Evolutionary conservation across 2,329 filamentous ascomycete genomes (phyloP).

Genomic region (Seiridium unicorne): DNA sequence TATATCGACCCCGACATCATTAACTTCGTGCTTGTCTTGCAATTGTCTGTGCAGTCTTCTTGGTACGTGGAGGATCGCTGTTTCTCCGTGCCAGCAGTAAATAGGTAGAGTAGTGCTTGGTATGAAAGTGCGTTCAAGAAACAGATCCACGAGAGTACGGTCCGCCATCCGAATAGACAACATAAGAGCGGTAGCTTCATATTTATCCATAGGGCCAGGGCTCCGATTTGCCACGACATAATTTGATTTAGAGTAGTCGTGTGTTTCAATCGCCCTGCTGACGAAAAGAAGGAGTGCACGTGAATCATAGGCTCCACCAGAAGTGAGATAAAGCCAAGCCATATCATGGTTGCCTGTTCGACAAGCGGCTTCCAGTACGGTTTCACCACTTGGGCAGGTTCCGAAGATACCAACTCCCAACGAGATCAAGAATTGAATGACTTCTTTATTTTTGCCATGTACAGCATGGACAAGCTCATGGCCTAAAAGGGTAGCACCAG

Average conservation of each 20-base stretch:
- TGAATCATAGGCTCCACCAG: background rate
- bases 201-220: background rate
- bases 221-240: background rate
- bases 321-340: background rate
- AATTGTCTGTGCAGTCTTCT: too few species aligned
- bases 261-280: background rate
- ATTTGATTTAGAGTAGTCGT: background rate
- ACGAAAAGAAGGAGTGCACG: background rate
- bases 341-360: background rate
- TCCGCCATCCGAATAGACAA: background rate
- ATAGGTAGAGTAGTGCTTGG: background rate
- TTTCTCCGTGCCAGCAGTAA: background rate
- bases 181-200: background rate
- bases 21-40: background rate
- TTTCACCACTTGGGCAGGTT: background rate
- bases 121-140: background rate
- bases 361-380: background rate
- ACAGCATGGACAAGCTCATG: background rate
- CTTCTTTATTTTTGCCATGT: background rate
- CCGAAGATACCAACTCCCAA: background rate
- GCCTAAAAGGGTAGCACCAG: background rate
- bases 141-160: background rate
- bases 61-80: too few species aligned
- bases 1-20: background rate
- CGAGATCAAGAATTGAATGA: background rate